Evolutionary conservation across 2,329 filamentous ascomycete species (phyloP), one percentile per base, ranked within the genome.

Genomic region (Colletotrichum sansevieriae): DNA sequence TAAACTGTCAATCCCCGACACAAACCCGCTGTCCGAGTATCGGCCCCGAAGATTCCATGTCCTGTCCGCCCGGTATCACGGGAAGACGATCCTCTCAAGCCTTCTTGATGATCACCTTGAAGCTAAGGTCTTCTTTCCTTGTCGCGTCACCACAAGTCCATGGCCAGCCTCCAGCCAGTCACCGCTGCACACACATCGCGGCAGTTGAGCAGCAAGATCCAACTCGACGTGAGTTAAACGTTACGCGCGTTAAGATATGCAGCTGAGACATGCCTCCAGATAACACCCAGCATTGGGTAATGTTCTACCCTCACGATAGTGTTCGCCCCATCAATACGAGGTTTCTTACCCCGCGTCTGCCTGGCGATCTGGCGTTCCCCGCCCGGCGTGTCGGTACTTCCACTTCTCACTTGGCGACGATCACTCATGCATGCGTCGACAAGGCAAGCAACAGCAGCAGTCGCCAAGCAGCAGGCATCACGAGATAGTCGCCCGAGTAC

Each of bases 301-400:
- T 25, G 3, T 25, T 25, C 25, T 25, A 4, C 25, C 25, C 25
- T 5, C 25, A 9, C 33, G 57, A 59, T 22, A n/a, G 13, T 11
- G 41, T 39, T 15, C 2, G 59, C 18, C 44, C 13, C 2, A 18
- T 22, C 29, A 44, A 68, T 68, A 68, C 52, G 60, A 68, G 65
- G 1, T 18, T 0, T 11, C 41, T 37, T n/a, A 1, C 20, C 9
- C 52, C 52, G 52, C 47, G 18, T 20, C n/a, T 22, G n/a, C 58
- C 35, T 25, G 46, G 22, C 46, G 46, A 39, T 39, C 35, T 39
- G 35, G 12, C 35, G 12, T 39, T 25, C 35, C 12, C 35, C 35
- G 35, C 35, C 35, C 35, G 35, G 35, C 35, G 35, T 39, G 35
- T 13, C 7, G 35, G 35, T 11, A 11, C 18, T 12, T 10, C 10